Evolutionary conservation across 768 basidiomycete species (phyloP), one percentile per base, ranked within the genome.

Genomic region (Cystofilobasidium macerans): DNA sequence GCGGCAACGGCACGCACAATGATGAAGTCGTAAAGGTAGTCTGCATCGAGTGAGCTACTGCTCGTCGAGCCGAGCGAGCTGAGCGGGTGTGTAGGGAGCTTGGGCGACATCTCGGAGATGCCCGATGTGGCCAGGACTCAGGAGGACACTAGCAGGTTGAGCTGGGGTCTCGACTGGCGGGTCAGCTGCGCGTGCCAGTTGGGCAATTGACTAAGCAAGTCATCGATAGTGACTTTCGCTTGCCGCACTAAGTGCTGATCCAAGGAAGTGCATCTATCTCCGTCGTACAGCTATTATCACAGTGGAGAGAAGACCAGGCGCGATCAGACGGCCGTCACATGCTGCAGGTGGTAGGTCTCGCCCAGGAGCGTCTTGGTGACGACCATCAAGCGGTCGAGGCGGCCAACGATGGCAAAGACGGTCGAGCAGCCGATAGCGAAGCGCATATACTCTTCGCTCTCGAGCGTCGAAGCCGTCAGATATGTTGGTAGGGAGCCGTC

Each of bases 381-480:
- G 63, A 32, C 38, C 67, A 68, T 68, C 43, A 68, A 5, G 24
- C 56, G 22, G 24, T 68, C 67, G 1, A 68, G 20, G 2, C 67
- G 30, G 11, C 42, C 61, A 3, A 68, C 61, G 30, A 68, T 57
- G 22, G 61, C 61, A 57, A 68, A 68, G 20, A 32, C 24, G 1
- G 67, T 68, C 13, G 61, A 38, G 26, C 67, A 68, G 1, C 42
- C 67, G 18, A 62, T 54, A 0, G 67, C 56, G 26, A 68, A 68
- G 35, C 54, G 54, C 36, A 63, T 48, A 32, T 68, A 68, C 13
- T 68, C 60, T 32, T 58, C 54, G 33, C 61, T 63, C 56, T 68
- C 62, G 16, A 68, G 48, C 13, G 56, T 57, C 22, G 56, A 54
- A 0, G 62, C 67, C 8, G 67, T 63, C 16, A 68, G 30, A 30